phyloP scores from a whole-genome alignment of 148 eudicot species.

The Vaccinium vitisidaea region DNA sequence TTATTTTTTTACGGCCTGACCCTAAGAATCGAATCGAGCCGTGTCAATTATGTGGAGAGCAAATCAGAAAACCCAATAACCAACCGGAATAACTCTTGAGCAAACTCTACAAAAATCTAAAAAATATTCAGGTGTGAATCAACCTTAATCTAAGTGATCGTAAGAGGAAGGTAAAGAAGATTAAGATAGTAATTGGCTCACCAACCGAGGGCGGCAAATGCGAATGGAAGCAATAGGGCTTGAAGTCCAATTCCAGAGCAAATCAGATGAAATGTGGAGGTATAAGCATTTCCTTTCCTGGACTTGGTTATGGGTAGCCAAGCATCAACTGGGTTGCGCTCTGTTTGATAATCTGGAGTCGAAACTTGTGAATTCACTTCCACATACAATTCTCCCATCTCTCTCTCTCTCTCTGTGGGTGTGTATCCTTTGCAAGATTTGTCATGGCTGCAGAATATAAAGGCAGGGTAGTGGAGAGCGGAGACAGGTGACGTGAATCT shows the following conservation, averaged over 20 bases:
- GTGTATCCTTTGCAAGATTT: background rate
- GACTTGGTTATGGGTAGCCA: conserved; percentile 61
- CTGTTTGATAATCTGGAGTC: background rate
- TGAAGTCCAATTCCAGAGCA: conserved; percentile 49
- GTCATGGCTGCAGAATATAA: background rate
- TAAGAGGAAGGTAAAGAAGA: too few species aligned
- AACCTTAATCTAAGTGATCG: too few species aligned
- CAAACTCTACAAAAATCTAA: too few species aligned
- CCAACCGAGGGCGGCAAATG: conserved; percentile 46
- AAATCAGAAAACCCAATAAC: too few species aligned
- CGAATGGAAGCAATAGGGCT: conserved; percentile 40
- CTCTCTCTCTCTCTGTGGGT: background rate
- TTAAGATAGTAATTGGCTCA: conserved; percentile 3
- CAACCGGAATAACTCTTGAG: too few species aligned
- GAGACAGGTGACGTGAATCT: background rate
- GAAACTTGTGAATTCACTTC: background rate
- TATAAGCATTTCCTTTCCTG: conserved; percentile 37
- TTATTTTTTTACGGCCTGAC: too few species aligned
- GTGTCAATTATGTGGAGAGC: too few species aligned
- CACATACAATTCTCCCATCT: conserved; percentile 8
- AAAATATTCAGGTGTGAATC: too few species aligned
- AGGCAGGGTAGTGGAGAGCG: background rate
- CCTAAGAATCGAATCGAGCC: too few species aligned
- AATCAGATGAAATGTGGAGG: conserved; percentile 37
- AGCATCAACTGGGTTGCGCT: conserved; percentile 26